Evolutionary conservation across 2,329 filamentous ascomycete species (phyloP), one percentile per base, ranked within the genome.

Genomic region (Ophiostoma ips): DNA sequence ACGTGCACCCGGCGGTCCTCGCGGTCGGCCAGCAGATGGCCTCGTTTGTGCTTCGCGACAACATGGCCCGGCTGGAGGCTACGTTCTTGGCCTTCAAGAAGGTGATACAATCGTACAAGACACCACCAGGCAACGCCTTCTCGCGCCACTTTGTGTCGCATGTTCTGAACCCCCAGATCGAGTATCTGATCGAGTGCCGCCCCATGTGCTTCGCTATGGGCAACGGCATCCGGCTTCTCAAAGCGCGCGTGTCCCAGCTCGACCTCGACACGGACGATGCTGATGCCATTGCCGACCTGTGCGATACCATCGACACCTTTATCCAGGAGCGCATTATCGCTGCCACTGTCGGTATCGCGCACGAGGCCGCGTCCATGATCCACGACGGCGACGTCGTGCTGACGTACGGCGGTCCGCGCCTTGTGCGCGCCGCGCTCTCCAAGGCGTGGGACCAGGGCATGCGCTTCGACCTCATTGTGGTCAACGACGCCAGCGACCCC

Each of bases 131-230:
- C 37, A 88, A 83, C 52, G 89, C 88, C 37, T 77, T 98, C 38
- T 84, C 88, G 18, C 83, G 92, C 33, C 89, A 98, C 69, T 81
- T 98, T 59, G 92, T 87, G 31, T 84, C 86, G 11, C 87, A 96
- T 65, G 81, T 87, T 56, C 79, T 98, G 53, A 92, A 88, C 60
- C 87, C 89, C 35, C 92, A 98, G 66, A 95, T 98, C 61, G 88
- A 94, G 56, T 95, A 94, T 62, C 76, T 98, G 53, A 86, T 87
- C 53, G 87, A 87, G 57, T 95, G 89, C 62, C 82, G 92, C n/a
- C 89, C 92, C 33, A 85, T 98, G 68, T 94, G 87, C 57, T 92
- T 95, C 66, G 87, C 87, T 55, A 95, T 96, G 82, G 92, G 92
- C 53, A 98, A 96, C 64, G 88, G 88, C 34, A 94, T 98, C 62